These are phyloP conservation scores for Bacidia rubella DNA, from an alignment of 495 filamentous ascomycete species.

Conservation along the genomic window DNA sequence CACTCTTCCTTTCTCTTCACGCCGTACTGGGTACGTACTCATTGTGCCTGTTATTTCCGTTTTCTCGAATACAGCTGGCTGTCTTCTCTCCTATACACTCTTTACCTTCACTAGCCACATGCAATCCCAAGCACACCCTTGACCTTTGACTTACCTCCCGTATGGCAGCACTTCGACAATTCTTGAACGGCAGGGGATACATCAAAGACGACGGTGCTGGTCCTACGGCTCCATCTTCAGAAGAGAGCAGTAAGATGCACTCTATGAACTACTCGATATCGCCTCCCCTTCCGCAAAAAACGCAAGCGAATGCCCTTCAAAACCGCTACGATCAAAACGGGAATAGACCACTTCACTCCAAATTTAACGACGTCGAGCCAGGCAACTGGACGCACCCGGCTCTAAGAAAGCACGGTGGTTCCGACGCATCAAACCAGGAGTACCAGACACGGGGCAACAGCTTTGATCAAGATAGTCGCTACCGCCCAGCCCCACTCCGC, in stretches of 20 bases:
- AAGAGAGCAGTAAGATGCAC: conserved; percentile 15
- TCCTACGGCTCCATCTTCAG: background rate
- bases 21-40: conserved; percentile 8
- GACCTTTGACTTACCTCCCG: background rate
- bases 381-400: conserved; percentile 9
- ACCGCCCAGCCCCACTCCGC: conserved; percentile 10
- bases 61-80: conserved; percentile 1
- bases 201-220: background rate
- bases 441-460: conserved; percentile 5
- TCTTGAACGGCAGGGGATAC: conserved; percentile 10
- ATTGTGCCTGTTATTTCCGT: background rate
- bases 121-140: background rate
- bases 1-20: background rate
- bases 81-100: background rate
- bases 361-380: conserved; percentile 11
- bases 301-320: background rate
- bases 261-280: conserved; percentile 14
- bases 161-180: conserved; percentile 20
- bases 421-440: conserved; percentile 1
- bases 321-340: conserved; percentile 10
- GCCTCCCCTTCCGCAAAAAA: conserved; percentile 10
- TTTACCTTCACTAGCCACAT: background rate
- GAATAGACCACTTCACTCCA: conserved; percentile 12
- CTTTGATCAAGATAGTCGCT: conserved; percentile 9
- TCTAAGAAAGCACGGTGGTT: conserved; percentile 4